Base-by-base conservation (phyloP, 108 stramenopile species). In the Pseudonitzschia pungens region DNA sequence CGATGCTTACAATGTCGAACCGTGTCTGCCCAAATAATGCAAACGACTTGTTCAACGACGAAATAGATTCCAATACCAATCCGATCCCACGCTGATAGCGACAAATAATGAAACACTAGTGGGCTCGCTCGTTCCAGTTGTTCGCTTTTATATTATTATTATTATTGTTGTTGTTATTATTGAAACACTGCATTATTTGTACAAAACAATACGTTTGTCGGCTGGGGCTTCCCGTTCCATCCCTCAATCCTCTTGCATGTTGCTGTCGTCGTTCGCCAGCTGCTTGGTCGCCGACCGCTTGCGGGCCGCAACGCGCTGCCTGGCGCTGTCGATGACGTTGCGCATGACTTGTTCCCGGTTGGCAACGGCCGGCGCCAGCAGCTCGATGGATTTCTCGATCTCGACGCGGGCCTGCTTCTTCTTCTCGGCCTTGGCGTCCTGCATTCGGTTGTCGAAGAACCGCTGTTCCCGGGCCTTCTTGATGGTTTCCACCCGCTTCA, bases 401-500 rank as follows among this genome's bases (percentile, higher is more conserved):
- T 96, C 95, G 29, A 88, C 92, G 57, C 92, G 75, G 18, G 92
- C 92, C 79, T 92, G 91, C 68, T 86, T 81, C 74, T 93, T 91
- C 91, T 94, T 91, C 69, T 89, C 87, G 11, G 83, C 83, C 82
- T 90, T 90, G 22, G 92, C 85, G 74, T 96, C 95, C 77, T 90
- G 88, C 91, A 93, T 92, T 54, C 95, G 82, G 70, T 90, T 89
- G n/a, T 83, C 87, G 80, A 91, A 90, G 84, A 86, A 90, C 54
- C 89, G 84, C 69, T 82, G 77, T 77, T 96, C 95, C 56, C 95
- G 68, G 11, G 74, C 80, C 67, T 87, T 80, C 79, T 97, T 91
- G 70, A 99, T 97, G 48, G 90, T 81, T 50, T 89, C 82, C 26
- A 99, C 96, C 22, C 90, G 84, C 79, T 97, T 87, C 97, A 99